Percentiles rank a stretch among this genome's conserved stretches.
Conservation (phyloP, 768 basidiomycete species). For the Collybia mongolica region DNA sequence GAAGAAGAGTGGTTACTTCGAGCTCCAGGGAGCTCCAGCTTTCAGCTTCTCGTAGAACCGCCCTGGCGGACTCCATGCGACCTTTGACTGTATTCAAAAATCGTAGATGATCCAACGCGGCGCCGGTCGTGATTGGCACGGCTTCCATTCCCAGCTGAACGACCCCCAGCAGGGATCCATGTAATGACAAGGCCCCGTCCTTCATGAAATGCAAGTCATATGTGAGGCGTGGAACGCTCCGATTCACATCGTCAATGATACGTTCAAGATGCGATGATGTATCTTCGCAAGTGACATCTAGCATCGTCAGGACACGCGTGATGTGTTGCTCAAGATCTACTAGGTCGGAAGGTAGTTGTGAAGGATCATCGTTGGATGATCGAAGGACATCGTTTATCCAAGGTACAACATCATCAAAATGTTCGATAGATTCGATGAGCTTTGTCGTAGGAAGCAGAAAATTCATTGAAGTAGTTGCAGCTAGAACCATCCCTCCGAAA, state of each 20-base stretch:
- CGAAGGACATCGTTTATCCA: constrained; percentile 72
- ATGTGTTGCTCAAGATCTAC: constrained; percentile 70
- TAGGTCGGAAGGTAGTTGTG: constrained; percentile 35
- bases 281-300: constrained; percentile 87
- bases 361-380: constrained; percentile 24
- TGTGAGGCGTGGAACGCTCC: constrained; percentile 84
- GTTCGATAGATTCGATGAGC: constrained; percentile 53
- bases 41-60: constrained; percentile 92
- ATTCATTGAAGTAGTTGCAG: constrained; percentile 19
- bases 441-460: constrained; percentile 37
- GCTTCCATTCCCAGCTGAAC: constrained; percentile 52
- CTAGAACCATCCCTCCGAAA: too few relatives aligned
- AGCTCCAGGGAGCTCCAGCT: constrained; percentile 95
- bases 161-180: constrained; percentile 61
- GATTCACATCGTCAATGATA: constrained; percentile 89
- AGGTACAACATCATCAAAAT: constrained; percentile 58
- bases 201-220: constrained; percentile 98
- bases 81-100: constrained; percentile 80
- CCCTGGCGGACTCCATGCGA: constrained; percentile 86
- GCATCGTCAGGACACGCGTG: constrained; percentile 69
- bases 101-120: constrained; percentile 74
- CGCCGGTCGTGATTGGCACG: constrained; percentile 55
- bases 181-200: constrained; percentile 81
- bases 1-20: constrained; percentile 84
- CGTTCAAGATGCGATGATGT: constrained; percentile 85